Evolutionary conservation across 495 filamentous ascomycete genomes (phyloP).

Genomic region (Aspergillus heteromorphus): DNA sequence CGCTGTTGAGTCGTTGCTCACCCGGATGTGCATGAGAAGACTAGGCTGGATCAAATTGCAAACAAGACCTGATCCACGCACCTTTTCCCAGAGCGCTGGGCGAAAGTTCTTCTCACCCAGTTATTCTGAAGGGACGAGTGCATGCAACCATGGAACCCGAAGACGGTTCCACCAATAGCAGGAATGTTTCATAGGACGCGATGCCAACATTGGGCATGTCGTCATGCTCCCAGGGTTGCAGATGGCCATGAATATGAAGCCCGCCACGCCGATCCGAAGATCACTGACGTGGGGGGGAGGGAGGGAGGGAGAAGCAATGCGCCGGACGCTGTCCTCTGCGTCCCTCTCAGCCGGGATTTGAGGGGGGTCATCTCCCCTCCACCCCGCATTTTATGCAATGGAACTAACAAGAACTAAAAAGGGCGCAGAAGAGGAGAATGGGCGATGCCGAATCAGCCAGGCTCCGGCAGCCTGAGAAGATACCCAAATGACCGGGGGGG

Average conservation of each 20-base stretch:
- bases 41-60: background rate
- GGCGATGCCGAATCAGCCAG: background rate
- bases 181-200: background rate
- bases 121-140: background rate
- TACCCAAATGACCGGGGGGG: no score
- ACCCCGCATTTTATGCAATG: constrained; percentile 1
- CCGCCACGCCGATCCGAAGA: constrained; percentile 24
- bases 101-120: background rate
- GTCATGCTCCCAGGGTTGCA: constrained; percentile 19
- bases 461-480: background rate
- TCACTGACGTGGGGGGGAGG: constrained; percentile 26
- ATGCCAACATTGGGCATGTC: constrained; percentile 14
- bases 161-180: background rate
- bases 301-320: background rate
- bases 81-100: background rate
- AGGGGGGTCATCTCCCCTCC: background rate
- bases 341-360: background rate
- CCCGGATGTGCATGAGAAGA: background rate
- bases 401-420: background rate
- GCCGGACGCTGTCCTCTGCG: background rate
- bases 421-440: background rate
- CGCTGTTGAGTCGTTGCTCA: background rate
- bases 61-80: background rate
- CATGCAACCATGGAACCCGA: constrained; percentile 5
- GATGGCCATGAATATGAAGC: background rate